These are phyloP conservation scores for Epichloe festucae DNA, from an alignment of 2,329 filamentous ascomycete species.

Conservation along the genomic window DNA sequence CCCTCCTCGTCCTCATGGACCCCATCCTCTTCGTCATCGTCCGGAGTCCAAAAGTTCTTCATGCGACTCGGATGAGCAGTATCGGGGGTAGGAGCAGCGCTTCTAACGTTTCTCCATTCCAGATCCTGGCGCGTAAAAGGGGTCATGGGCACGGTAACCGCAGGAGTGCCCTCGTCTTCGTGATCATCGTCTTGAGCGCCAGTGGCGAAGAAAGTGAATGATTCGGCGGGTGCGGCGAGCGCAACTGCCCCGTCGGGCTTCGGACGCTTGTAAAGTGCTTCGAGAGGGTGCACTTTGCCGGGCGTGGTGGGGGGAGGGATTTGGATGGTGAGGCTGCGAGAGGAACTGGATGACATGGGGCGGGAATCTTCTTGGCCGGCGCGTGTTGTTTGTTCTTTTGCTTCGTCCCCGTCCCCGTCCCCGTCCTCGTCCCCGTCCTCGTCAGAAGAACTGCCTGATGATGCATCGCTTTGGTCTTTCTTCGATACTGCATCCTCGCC, in stretches of 20 bases:
- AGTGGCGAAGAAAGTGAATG: constrained; percentile 68
- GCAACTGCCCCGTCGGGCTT: constrained; percentile 28
- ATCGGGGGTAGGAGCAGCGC: constrained; percentile 88
- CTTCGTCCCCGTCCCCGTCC: background rate
- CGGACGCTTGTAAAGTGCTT: constrained; percentile 77
- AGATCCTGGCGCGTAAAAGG: constrained; percentile 67
- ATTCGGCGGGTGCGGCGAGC: constrained; percentile 27
- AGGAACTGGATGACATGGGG: constrained; percentile 33
- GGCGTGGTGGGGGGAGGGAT: constrained; percentile 37
- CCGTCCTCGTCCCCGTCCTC: constrained; percentile 13
- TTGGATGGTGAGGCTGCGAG: constrained; percentile 40
- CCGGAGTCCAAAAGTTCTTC: constrained; percentile 44
- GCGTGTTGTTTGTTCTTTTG: constrained; percentile 3
- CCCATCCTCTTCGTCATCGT: constrained; percentile 18
- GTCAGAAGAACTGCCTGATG: constrained; percentile 6
- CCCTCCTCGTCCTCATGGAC: constrained; percentile 14
- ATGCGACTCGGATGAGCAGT: constrained; percentile 63
- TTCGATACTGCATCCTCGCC: constrained; percentile 10
- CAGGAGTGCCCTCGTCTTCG: constrained; percentile 27
- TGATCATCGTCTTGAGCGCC: constrained; percentile 33
- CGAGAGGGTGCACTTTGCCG: constrained; percentile 64
- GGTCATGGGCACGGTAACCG: constrained; percentile 51
- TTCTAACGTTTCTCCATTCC: constrained; percentile 61
- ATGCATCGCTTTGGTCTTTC: constrained; percentile 7
- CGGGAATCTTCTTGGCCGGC: constrained; percentile 16